Conservation (phyloP, 768 basidiomycete genomes). For the Leccinum aurantiacum region DNA sequence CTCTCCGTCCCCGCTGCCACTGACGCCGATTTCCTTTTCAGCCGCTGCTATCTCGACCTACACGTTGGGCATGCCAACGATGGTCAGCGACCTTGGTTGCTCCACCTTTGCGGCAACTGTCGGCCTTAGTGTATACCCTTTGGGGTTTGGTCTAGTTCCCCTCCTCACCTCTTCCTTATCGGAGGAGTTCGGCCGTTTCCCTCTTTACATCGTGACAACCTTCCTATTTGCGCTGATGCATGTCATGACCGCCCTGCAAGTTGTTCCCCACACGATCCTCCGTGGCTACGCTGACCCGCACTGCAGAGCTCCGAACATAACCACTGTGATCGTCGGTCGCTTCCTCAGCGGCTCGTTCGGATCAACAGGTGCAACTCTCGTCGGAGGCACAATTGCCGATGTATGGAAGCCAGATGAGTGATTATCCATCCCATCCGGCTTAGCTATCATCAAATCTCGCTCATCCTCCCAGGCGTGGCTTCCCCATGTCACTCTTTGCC, state of each 20-base stretch:
- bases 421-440: slow-evolving; percentile 16
- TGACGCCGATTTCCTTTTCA: slow-evolving; percentile 18
- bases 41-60: slow-evolving; percentile 54
- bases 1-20: neutral
- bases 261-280: neutral
- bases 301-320: slow-evolving; percentile 44
- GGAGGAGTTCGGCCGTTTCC: slow-evolving; percentile 70
- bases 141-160: slow-evolving; percentile 64
- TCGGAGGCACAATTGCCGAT: slow-evolving; percentile 73
- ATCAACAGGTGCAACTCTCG: slow-evolving; percentile 70
- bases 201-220: slow-evolving; percentile 53
- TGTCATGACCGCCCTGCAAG: slow-evolving; percentile 37
- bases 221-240: slow-evolving; percentile 53
- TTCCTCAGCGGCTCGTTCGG: slow-evolving; percentile 66
- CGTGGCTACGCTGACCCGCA: slow-evolving; percentile 4
- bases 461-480: slow-evolving; percentile 55
- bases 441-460: neutral
- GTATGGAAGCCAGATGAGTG: slow-evolving; percentile 66
- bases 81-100: slow-evolving; percentile 49
- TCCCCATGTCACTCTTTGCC: slow-evolving; percentile 77
- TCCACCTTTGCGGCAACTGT: slow-evolving; percentile 46
- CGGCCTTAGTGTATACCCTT: slow-evolving; percentile 51
- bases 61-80: slow-evolving; percentile 54
- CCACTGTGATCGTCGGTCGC: slow-evolving; percentile 65
- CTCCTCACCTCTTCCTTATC: slow-evolving; percentile 68